Conservation (phyloP, 306 rosid species). For the Leucaena leucocephala region DNA sequence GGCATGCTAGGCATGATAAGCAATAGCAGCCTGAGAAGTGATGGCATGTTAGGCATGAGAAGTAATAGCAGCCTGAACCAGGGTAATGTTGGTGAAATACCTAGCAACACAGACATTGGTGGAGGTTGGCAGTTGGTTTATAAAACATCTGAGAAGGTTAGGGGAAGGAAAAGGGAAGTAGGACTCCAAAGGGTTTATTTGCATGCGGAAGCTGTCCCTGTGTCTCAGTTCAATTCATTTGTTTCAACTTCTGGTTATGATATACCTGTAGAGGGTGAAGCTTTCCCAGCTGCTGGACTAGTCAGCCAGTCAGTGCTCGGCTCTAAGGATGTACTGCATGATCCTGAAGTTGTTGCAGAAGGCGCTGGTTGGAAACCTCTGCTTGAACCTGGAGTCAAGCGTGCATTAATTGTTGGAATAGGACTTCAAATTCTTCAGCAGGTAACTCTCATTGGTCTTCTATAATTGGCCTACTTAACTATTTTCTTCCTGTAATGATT, state of each 20-base stretch:
- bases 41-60: slow-evolving; percentile 36
- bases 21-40: slow-evolving; percentile 53
- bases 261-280: slow-evolving; percentile 58
- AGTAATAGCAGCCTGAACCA: slow-evolving; percentile 44
- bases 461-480: not conserved
- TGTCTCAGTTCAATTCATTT: slow-evolving; percentile 57
- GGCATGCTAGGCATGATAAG: slow-evolving; percentile 42
- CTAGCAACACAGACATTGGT: slow-evolving; percentile 70
- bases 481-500: not conserved
- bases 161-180: slow-evolving; percentile 54
- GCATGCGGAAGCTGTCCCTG: slow-evolving; percentile 62
- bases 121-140: slow-evolving; percentile 97
- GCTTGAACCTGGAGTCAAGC: slow-evolving; percentile 86
- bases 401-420: slow-evolving; percentile 81
- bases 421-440: slow-evolving; percentile 95
- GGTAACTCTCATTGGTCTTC: slow-evolving; percentile 46
- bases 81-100: slow-evolving; percentile 43
- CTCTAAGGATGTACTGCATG: slow-evolving; percentile 49
- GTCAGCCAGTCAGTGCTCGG: slow-evolving; percentile 72
- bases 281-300: slow-evolving; percentile 75
- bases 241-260: slow-evolving; percentile 67
- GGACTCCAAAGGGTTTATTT: slow-evolving; percentile 81
- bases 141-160: slow-evolving; percentile 60
- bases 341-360: slow-evolving; percentile 49
- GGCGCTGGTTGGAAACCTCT: slow-evolving; percentile 59